Conservation (phyloP, 2,329 filamentous ascomycete species). For the Pestalotiopsis sp. region DNA sequence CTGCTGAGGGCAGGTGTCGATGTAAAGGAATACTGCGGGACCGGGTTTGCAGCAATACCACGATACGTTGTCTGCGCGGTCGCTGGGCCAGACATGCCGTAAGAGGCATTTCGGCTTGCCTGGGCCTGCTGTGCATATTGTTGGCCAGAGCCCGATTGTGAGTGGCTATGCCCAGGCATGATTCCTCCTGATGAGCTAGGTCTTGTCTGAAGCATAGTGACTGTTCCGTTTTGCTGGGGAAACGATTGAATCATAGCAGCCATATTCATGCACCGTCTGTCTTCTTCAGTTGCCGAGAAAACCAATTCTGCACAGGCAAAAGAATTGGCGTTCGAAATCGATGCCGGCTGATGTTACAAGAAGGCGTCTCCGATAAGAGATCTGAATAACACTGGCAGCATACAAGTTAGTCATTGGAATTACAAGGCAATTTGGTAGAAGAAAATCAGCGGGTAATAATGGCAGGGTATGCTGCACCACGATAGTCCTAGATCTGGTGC, state of each 20-base stretch:
- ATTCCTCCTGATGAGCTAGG: constrained; percentile 65
- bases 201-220: constrained; percentile 76
- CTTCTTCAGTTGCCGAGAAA: background rate
- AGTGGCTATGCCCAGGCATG: constrained; percentile 52
- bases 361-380: background rate
- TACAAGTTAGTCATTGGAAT: background rate
- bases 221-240: constrained; percentile 72
- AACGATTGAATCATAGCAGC: constrained; percentile 83
- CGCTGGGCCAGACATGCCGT: constrained; percentile 49
- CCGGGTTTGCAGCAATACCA: constrained; percentile 54
- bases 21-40: constrained; percentile 78
- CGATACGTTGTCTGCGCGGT: constrained; percentile 52
- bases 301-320: background rate
- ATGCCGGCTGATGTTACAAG: background rate
- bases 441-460: background rate
- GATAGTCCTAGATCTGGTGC: background rate
- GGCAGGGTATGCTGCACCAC: constrained; percentile 1
- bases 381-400: background rate
- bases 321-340: background rate
- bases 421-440: background rate
- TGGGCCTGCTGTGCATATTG: constrained; percentile 52
- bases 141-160: constrained; percentile 34
- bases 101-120: constrained; percentile 51
- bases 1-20: constrained; percentile 66
- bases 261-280: constrained; percentile 55